Evolutionary conservation across 1,284 basidiomycete genomes (phyloP), one percentile per base, ranked within the genome.

Genomic region (Rhodotorula sp.): DNA sequence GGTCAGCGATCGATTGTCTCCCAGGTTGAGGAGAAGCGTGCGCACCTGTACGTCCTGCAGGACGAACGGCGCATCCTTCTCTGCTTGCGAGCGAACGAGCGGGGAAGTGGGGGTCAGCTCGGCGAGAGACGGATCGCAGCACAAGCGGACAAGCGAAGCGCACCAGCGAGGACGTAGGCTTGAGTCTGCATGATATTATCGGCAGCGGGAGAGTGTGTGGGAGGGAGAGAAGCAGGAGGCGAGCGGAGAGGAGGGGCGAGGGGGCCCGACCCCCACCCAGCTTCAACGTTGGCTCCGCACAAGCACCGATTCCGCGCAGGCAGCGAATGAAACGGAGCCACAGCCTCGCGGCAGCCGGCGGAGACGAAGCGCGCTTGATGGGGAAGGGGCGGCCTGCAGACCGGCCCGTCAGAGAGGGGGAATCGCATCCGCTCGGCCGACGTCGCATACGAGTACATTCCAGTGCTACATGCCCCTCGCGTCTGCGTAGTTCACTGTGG

Each of bases 1-100:
- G 5, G 59, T 34, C 3, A 41, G 56, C 56, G n/a, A n/a, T 25
- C 34, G 29, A 19, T 9, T 8, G 1, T 8, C 19, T 19, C 54
- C 6, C 1, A 15, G 19, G 21, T 9, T 21, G 22, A 8, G 15
- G 15, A 32, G 17, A 17, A 34, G 22, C 9, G 37, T 36, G 25
- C 39, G 39, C 39, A 32, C 57, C n/a, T 55, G 44, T 25, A 74
- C 62, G 15, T 67, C 64, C 36, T 64, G 32, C 15, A 64, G 56
- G 10, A 55, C n/a, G 65, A 74, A 74, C 0, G 70, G 67, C 5
- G 73, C 73, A 34, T 70, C 58, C 37, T 59, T 64, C n/a, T 61
- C 67, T 66, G 65, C 50, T 25, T 25, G 29, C 27, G 46, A n/a
- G 27, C 27, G 51, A 17, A 10, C 17, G 50, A 12, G 36, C 34